These are phyloP conservation scores for Xylaria telfairii DNA, from an alignment of 495 filamentous ascomycete genomes.

Conservation along the genomic window DNA sequence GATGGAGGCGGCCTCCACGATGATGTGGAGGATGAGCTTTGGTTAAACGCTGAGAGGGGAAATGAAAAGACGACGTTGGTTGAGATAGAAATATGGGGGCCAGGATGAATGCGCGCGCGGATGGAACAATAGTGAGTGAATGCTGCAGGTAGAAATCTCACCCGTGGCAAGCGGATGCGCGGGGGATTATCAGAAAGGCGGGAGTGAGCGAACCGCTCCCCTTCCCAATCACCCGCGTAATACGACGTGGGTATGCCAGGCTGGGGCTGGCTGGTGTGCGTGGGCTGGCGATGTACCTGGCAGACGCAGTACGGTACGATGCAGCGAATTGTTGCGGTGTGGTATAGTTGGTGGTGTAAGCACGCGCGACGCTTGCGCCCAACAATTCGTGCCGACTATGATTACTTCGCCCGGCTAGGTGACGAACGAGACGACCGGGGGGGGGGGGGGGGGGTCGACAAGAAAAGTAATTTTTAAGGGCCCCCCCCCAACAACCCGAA, in stretches of 20 bases:
- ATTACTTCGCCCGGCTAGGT: slow-evolving; percentile 24
- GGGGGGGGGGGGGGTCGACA: too few species aligned
- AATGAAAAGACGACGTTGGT: slow-evolving; percentile 18
- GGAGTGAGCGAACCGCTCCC: slow-evolving; percentile 39
- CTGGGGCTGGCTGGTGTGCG: slow-evolving; percentile 35
- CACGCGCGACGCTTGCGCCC: slow-evolving; percentile 25
- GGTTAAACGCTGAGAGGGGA: neutral
- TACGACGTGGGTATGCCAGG: slow-evolving; percentile 37
- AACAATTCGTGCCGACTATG: slow-evolving; percentile 24
- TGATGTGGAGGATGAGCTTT: neutral
- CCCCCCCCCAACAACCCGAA: too few species aligned
- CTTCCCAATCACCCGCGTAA: slow-evolving; percentile 39
- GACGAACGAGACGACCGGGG: slow-evolving; percentile 22
- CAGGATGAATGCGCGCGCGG: slow-evolving; percentile 31
- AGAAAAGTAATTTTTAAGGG: too few species aligned
- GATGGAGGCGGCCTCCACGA: neutral
- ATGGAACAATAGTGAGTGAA: slow-evolving; percentile 29
- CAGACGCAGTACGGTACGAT: slow-evolving; percentile 31
- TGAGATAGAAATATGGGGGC: slow-evolving; percentile 24
- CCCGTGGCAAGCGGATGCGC: slow-evolving; percentile 36
- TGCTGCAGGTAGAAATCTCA: slow-evolving; percentile 26
- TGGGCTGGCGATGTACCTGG: slow-evolving; percentile 30
- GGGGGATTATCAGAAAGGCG: slow-evolving; percentile 40
- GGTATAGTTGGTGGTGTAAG: slow-evolving; percentile 29
- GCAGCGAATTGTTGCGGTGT: slow-evolving; percentile 37